A percentile compares a stretch with the other conserved stretches of the same genome.
Evolutionary conservation across 2,329 filamentous ascomycete species (phyloP).

Genomic region (Pseudogymnoascus pannorum): DNA sequence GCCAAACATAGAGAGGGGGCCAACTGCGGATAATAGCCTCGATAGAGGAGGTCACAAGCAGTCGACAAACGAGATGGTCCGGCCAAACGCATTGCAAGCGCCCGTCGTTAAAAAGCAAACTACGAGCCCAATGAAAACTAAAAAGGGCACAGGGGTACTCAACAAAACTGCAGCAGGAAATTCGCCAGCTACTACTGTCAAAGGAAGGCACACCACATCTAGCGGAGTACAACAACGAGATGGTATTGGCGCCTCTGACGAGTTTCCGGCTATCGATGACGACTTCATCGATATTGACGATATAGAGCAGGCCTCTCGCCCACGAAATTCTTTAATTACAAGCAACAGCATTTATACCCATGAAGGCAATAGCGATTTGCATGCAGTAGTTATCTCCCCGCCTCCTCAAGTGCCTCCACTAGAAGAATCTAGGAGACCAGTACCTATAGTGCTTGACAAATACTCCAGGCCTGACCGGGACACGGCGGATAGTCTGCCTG

Average conservation of each 20-base stretch:
- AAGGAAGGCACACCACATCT: background rate
- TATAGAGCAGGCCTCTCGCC: background rate
- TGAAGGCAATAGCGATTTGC: background rate
- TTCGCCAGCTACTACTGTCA: background rate
- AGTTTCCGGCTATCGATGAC: background rate
- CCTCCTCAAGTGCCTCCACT: background rate
- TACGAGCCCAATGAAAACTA: background rate
- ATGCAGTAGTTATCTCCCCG: background rate
- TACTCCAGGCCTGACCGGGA: background rate
- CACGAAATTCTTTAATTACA: background rate
- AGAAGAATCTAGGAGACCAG: background rate
- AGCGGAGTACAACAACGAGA: background rate
- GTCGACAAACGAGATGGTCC: background rate
- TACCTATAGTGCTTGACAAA: background rate
- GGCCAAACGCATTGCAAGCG: background rate
- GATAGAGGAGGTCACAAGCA: background rate
- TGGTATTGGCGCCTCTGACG: background rate
- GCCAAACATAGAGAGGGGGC: background rate
- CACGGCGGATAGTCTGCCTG: background rate
- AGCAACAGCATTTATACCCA: background rate
- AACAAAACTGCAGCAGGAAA: background rate
- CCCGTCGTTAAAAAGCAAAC: background rate
- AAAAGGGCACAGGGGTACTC: background rate
- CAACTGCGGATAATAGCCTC: background rate
- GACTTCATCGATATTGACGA: constrained; percentile 9